A percentile compares a stretch with the other conserved stretches of the same genome.
These are phyloP conservation scores for Yarrowia porcina DNA, from an alignment of 805 yeast genomes.

Conservation along the genomic window DNA sequence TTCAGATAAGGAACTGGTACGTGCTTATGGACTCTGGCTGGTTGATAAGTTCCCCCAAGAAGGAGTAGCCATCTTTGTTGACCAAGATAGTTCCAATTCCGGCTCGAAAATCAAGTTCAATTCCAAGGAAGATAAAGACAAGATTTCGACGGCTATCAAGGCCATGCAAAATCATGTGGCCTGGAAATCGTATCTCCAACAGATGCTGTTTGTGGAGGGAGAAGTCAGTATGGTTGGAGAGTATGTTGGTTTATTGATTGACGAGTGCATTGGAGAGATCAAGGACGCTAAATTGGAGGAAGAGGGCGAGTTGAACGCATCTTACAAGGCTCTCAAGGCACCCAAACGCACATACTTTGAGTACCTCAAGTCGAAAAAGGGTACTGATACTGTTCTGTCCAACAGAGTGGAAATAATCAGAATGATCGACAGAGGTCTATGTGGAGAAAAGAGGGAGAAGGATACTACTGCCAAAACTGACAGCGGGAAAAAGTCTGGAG, in stretches of 20 bases:
- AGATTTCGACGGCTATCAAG: conserved; percentile 36
- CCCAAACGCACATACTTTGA: conserved; percentile 39
- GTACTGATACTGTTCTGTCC: background rate
- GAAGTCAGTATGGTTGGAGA: conserved; percentile 32
- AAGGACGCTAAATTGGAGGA: conserved; percentile 21
- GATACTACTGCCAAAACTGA: background rate
- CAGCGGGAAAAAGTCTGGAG: background rate
- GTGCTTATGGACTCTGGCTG: conserved; percentile 41
- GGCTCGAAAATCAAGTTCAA: conserved; percentile 29
- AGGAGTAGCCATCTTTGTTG: conserved; percentile 39
- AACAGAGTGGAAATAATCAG: conserved; percentile 3
- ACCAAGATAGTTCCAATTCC: conserved; percentile 26
- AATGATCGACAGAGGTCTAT: background rate
- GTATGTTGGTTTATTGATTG: conserved; percentile 38
- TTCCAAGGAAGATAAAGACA: conserved; percentile 33
- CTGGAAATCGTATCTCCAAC: conserved; percentile 40
- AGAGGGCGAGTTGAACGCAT: background rate
- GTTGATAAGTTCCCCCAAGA: conserved; percentile 34
- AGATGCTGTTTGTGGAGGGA: conserved; percentile 36
- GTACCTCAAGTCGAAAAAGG: conserved; percentile 30
- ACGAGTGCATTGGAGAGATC: conserved; percentile 28
- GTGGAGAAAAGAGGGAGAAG: background rate
- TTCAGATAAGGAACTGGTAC: conserved; percentile 37
- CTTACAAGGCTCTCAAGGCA: conserved; percentile 33
- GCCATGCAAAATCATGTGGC: conserved; percentile 37